Base-by-base conservation (phyloP, 345 rosid species). In the Clausena lansium region DNA sequence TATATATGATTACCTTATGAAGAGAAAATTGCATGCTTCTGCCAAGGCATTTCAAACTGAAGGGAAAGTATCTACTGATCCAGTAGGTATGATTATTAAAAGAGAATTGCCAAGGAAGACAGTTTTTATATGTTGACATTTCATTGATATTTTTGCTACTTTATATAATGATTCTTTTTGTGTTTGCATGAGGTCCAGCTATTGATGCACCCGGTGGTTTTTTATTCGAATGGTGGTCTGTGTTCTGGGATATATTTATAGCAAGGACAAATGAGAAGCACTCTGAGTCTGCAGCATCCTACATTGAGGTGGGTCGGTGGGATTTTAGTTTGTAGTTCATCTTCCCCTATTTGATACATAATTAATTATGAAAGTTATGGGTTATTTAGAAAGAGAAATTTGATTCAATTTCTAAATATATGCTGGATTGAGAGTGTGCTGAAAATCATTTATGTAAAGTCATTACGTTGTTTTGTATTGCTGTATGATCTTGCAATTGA, bases 191-290 rank as follows among this genome's bases (percentile, higher is more conserved):
- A 59, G 9, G 32, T 77, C 30, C 86, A 91, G 96, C 92, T 75
- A 88, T 91, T 57, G 90, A 91, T 80, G 89, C 89, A 13, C 91
- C 93, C 39, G 91, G 87, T 54, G 93, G 96, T 50, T 91, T 91
- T 82, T 81, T 91, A 11, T 87, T 87, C 5, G 96, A 91, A 75
- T 90, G 96, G 96, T 91, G 96, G 96, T 89, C 93, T 76, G 92
- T 91, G 67, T 91, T 91, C 76, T 91, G 96, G 96, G 96, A 91
- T 66, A 81, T 88, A 25, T 91, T 87, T 77, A 85, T 85, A 71
- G 83, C 93, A 1, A 84, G 92, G 83, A 81, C 88, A 66, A 85
- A 85, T 52, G 87, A 90, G 81, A 87, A 87, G 85, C 88, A 83
- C 78, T 86, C 93, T 3, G 90, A 91, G 54, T 61, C 81, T 73